Conservation (phyloP, 345 rosid genomes). For the Hypericum androsaemum region DNA sequence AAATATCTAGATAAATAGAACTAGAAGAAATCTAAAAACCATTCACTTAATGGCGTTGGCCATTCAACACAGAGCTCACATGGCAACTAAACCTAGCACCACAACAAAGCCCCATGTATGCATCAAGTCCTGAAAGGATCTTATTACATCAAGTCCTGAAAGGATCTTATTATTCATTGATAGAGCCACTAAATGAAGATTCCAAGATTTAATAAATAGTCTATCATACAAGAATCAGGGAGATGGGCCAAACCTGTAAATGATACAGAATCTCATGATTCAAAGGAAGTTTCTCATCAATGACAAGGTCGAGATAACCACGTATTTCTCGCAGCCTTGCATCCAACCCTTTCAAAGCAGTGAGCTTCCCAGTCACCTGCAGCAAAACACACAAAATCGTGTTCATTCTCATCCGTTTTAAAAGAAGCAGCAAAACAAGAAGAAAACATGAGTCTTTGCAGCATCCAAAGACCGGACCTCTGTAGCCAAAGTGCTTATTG, state of each 20-base stretch:
- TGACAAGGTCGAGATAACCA: constrained; percentile 62
- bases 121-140: no score
- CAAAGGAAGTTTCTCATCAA: constrained; percentile 61
- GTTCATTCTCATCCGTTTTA: not conserved
- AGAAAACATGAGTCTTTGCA: not conserved
- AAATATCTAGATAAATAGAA: no score
- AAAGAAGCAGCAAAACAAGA: not conserved
- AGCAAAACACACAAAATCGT: not conserved
- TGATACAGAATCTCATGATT: constrained; percentile 76
- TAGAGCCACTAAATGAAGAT: no score
- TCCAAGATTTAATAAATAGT: not conserved
- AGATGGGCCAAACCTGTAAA: constrained; percentile 43
- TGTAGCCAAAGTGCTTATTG: constrained; percentile 75
- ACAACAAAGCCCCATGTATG: no score
- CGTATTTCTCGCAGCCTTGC: constrained; percentile 58
- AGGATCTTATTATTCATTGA: no score
- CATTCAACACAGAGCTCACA: no score
- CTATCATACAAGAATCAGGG: not conserved
- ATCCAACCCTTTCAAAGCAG: constrained; percentile 74
- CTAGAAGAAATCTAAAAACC: no score
- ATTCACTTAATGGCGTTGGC: no score
- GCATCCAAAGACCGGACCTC: constrained; percentile 57
- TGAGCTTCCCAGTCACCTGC: constrained; percentile 67
- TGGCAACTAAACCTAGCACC: no score
- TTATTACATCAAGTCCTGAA: no score